Evolutionary conservation across 1,139 yeast species (phyloP).

Genomic region (Pichia sp.): DNA sequence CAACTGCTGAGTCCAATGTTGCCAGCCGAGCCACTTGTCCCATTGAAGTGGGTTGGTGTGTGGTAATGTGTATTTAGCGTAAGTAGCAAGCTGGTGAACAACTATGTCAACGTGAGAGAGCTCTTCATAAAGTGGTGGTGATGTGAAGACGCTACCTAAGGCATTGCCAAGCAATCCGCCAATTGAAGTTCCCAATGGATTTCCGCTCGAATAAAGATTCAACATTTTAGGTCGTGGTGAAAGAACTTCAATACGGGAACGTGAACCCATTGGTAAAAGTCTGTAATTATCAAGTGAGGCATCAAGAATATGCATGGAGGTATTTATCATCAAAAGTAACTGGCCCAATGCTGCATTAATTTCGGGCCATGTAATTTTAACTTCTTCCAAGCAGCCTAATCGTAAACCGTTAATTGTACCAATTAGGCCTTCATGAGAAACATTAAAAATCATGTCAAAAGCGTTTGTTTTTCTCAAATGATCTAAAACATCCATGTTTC

Average conservation of each 20-base stretch:
- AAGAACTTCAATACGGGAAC: slow-evolving; percentile 54
- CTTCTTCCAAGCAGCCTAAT: slow-evolving; percentile 55
- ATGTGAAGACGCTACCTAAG: background rate
- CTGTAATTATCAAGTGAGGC: slow-evolving; percentile 53
- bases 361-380: slow-evolving; percentile 79
- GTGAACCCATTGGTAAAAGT: slow-evolving; percentile 78
- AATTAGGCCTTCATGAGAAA: slow-evolving; percentile 74
- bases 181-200: slow-evolving; percentile 31
- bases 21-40: slow-evolving; percentile 1
- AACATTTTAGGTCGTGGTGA: background rate
- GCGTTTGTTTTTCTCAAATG: slow-evolving; percentile 68
- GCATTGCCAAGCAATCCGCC: slow-evolving; percentile 34
- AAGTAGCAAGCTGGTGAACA: background rate
- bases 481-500: slow-evolving; percentile 58
- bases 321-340: slow-evolving; percentile 58
- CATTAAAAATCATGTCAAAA: slow-evolving; percentile 72
- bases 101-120: background rate
- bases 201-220: background rate
- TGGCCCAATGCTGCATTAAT: slow-evolving; percentile 92
- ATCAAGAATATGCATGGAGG: slow-evolving; percentile 52
- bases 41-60: background rate
- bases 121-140: background rate
- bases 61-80: background rate
- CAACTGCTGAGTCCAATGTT: background rate
- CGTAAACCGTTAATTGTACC: slow-evolving; percentile 85